These are phyloP conservation scores for Terfezia claveryi DNA, from an alignment of 495 filamentous ascomycete genomes.

Conservation along the genomic window DNA sequence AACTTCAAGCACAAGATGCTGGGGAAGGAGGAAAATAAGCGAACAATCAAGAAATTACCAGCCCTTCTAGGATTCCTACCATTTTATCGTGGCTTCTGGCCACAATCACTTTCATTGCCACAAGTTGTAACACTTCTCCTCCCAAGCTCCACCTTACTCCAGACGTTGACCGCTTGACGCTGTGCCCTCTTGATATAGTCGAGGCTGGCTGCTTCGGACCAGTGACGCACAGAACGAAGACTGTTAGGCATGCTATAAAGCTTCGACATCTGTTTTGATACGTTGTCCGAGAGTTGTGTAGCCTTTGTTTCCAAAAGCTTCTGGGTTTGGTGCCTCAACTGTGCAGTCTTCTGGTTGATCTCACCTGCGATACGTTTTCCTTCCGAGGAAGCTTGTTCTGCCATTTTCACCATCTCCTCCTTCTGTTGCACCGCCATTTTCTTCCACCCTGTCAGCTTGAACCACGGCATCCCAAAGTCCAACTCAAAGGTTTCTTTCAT, in stretches of 20 bases:
- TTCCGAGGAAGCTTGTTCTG: constrained; percentile 28
- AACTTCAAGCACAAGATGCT: no score
- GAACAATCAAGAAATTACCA: no score
- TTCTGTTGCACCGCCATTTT: constrained; percentile 28
- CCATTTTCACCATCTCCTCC: constrained; percentile 27
- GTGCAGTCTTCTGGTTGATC: constrained; percentile 9
- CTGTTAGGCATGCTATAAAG: no score
- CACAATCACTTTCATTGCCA: no score
- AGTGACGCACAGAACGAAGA: no score
- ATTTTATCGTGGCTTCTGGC: no score
- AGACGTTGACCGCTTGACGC: constrained; percentile 11
- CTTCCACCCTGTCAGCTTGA: constrained; percentile 36
- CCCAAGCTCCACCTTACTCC: background rate
- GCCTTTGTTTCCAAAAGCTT: constrained; percentile 6
- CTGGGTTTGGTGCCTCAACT: constrained; percentile 10
- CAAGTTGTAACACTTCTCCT: no score
- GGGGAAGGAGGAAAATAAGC: no score
- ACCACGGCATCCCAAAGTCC: constrained; percentile 41
- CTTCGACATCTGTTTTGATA: constrained; percentile 6
- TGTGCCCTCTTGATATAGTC: constrained; percentile 9
- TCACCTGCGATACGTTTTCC: constrained; percentile 14
- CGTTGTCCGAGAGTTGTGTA: constrained; percentile 8
- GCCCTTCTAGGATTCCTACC: no score
- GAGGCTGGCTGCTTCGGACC: no score
- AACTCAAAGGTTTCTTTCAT: constrained; percentile 31